A percentile compares a stretch with the other conserved stretches of the same genome.
Evolutionary conservation across 352 stramenopile genomes (phyloP).

Genomic region (Phytopythium oedochilum): DNA sequence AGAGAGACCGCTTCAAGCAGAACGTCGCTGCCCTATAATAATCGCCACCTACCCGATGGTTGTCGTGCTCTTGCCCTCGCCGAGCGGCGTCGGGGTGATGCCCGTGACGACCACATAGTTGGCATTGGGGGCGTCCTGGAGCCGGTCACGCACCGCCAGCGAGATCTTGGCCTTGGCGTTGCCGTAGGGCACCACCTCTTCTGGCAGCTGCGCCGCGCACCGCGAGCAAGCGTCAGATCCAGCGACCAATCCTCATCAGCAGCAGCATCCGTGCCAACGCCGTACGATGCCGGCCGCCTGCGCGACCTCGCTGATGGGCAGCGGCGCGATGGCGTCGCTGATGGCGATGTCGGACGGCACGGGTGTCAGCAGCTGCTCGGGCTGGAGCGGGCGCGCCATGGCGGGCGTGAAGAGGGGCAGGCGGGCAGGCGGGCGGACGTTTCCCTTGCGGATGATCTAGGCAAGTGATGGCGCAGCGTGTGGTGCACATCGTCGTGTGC

Average conservation of each 20-base stretch:
- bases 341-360: conserved; percentile 82
- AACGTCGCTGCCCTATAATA: background rate
- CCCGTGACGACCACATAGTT: conserved; percentile 98
- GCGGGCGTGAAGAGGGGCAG: conserved; percentile 7
- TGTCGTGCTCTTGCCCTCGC: conserved; percentile 99
- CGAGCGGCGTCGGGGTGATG: conserved; percentile 97
- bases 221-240: background rate
- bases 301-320: conserved; percentile 67
- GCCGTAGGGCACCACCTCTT: conserved; percentile 90
- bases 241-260: no score
- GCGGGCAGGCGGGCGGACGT: background rate
- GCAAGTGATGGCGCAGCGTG: background rate
- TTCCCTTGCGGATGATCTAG: background rate
- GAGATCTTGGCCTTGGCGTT: conserved; percentile 91
- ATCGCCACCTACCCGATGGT: conserved; percentile 87
- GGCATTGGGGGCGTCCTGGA: conserved; percentile 84
- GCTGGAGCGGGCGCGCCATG: conserved; percentile 52
- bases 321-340: conserved; percentile 66
- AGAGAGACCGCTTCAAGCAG: background rate
- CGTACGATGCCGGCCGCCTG: conserved; percentile 61
- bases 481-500: no score
- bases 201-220: conserved; percentile 30
- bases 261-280: no score
- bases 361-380: conserved; percentile 55
- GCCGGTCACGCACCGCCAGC: conserved; percentile 85